Evolutionary conservation across 768 basidiomycete genomes (phyloP), one percentile per base, ranked within the genome.

Genomic region (Hypsizygus marmoreus): DNA sequence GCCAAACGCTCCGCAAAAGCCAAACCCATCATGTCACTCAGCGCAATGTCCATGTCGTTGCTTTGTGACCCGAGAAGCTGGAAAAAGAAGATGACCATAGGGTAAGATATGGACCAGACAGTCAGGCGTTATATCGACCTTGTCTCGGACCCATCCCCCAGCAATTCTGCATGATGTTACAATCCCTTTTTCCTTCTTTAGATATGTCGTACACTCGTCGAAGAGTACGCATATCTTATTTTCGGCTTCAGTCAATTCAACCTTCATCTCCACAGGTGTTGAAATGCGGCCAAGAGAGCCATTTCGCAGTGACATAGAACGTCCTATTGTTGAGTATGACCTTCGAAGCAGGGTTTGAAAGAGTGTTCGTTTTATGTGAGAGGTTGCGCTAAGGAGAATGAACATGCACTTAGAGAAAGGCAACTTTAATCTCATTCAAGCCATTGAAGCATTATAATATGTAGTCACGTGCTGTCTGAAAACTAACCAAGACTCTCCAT

Each of bases 131-230:
- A 17, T 33, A 59, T 54, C 62, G 44, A 94, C 95, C 85, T 99
- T 99, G 67, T 99, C 97, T 59, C 97, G 76, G 34, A 98, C 97
- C 97, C 97, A 99, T 14, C 97, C 97, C 13, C 97, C 97, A 9
- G 94, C 97, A 36, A 99, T 90, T 54, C 97, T 79, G 62, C 95
- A 95, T 1, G 80, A 76, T 0, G 82, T 84, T 4, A 67, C 64
- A 16, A 82, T 72, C 8, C 74, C 75, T 40, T 80, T 73, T 25
- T 77, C 71, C 45, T 70, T 63, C 45, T 73, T 75, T 54, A 86
- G 68, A 53, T 78, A 68, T 11, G 62, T 67, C 5, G 85, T 80
- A 61, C 88, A 97, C 47, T 85, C 83, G 60, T 95, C 84, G 42
- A 97, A 75, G n/a, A 95, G 74, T 2, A 69, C 61, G 66, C 90